phyloP scores from a whole-genome alignment of 2,329 filamentous ascomycete species.

The Microsporum audouinii region DNA sequence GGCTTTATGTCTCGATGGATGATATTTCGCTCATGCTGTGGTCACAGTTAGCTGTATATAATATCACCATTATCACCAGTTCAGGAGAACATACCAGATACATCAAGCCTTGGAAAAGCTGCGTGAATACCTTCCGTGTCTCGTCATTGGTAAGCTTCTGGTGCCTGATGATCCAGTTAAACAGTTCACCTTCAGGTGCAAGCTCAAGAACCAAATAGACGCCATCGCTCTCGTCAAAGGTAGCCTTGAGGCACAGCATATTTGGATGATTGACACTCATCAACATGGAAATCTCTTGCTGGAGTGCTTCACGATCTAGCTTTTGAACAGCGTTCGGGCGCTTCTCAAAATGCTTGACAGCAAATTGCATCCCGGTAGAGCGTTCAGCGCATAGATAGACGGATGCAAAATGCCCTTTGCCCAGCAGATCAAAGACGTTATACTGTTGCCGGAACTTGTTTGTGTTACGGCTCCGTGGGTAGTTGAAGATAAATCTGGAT shows the following conservation, averaged over 20 bases:
- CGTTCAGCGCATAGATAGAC: constrained; percentile 88
- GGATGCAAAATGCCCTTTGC: constrained; percentile 90
- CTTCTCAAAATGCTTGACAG: constrained; percentile 91
- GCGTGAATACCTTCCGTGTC: constrained; percentile 73
- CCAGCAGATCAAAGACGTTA: constrained; percentile 69
- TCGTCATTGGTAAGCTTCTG: constrained; percentile 77
- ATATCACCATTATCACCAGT: background rate
- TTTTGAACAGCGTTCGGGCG: constrained; percentile 69
- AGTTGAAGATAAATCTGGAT: constrained; percentile 82
- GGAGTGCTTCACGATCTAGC: constrained; percentile 71
- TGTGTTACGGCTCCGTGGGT: constrained; percentile 62
- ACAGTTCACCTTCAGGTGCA: constrained; percentile 84
- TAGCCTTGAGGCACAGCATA: constrained; percentile 84
- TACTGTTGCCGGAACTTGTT: constrained; percentile 81
- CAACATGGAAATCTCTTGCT: constrained; percentile 90
- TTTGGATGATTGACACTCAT: constrained; percentile 97
- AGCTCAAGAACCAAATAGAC: constrained; percentile 88
- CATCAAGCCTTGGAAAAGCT: constrained; percentile 87
- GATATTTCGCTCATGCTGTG: constrained; percentile 81
- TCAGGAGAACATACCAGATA: constrained; percentile 58
- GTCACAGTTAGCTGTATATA: background rate
- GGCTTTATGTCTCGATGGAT: constrained; percentile 97
- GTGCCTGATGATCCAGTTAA: constrained; percentile 88
- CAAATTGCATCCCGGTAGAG: constrained; percentile 66
- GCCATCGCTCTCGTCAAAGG: constrained; percentile 80